A percentile compares a stretch with the other conserved stretches of the same genome.
phyloP scores from a whole-genome alignment of 139 green algal species.

The Asterochloris erici region DNA sequence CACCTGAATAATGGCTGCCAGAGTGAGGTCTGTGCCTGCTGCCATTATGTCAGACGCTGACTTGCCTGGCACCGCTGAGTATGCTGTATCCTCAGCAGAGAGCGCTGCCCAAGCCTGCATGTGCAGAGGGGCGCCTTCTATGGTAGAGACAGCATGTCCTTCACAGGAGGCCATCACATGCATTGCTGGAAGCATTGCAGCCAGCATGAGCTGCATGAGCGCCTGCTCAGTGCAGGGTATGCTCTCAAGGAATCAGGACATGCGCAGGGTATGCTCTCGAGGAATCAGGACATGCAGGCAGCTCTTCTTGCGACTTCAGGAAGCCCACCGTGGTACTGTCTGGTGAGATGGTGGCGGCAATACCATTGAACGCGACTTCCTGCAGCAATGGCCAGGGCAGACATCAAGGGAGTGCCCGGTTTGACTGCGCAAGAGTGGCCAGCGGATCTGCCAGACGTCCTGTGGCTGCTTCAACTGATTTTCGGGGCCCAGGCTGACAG shows the following conservation, averaged over 20 bases:
- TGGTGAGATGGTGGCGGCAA: slow-evolving; percentile 48
- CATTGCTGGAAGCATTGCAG: too few relatives aligned
- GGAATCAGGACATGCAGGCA: neutral
- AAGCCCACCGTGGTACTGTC: slow-evolving; percentile 59
- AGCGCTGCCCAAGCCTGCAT: neutral
- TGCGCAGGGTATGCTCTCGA: neutral
- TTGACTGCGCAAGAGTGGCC: too few relatives aligned
- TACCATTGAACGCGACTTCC: slow-evolving; percentile 44
- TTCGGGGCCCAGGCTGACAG: too few relatives aligned
- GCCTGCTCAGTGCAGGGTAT: neutral
- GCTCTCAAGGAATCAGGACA: neutral
- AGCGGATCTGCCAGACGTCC: too few relatives aligned
- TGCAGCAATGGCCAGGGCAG: too few relatives aligned
- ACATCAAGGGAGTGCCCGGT: too few relatives aligned
- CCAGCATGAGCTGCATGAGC: too few relatives aligned
- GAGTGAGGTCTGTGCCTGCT: slow-evolving; percentile 10
- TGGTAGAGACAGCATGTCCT: too few relatives aligned
- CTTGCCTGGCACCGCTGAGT: slow-evolving; percentile 11
- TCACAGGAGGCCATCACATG: too few relatives aligned
- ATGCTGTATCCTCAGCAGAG: slow-evolving; percentile 9
- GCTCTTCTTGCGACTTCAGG: neutral
- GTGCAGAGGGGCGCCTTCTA: neutral
- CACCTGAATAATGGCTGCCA: slow-evolving; percentile 40
- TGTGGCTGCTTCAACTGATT: too few relatives aligned
- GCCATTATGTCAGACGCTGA: slow-evolving; percentile 20